A percentile compares a stretch with the other conserved stretches of the same genome.
These are phyloP conservation scores for Xylaria cubensis DNA, from an alignment of 495 filamentous ascomycete genomes.

Conservation along the genomic window DNA sequence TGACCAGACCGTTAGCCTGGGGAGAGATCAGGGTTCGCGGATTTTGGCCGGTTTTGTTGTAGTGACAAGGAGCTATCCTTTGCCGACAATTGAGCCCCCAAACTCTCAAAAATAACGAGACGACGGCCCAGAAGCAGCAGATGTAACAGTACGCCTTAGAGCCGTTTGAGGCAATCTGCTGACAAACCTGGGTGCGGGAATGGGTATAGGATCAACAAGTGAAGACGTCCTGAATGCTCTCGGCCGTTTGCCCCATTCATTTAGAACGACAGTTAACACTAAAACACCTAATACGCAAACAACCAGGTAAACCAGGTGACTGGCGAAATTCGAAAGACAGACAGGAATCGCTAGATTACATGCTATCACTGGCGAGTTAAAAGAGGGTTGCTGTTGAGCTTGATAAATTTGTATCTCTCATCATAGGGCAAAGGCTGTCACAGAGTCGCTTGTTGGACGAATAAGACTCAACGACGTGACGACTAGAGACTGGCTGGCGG, in stretches of 20 bases:
- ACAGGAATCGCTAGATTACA: constrained; percentile 13
- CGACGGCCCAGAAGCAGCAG: background rate
- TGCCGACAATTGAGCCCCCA: background rate
- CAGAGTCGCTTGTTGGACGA: constrained; percentile 29
- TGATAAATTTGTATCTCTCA: constrained; percentile 14
- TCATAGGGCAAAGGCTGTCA: constrained; percentile 2
- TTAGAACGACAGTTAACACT: background rate
- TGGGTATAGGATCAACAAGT: background rate
- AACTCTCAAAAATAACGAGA: background rate
- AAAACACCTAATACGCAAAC: constrained; percentile 16
- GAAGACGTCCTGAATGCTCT: constrained; percentile 1
- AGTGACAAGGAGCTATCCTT: background rate
- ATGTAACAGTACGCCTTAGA: background rate
- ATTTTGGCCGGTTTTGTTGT: constrained; percentile 5
- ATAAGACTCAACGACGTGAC: constrained; percentile 25
- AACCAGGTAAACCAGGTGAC: background rate
- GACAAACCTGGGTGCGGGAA: background rate
- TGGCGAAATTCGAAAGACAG: background rate
- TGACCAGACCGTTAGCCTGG: constrained; percentile 26
- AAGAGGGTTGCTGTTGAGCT: constrained; percentile 1
- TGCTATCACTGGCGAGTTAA: constrained; percentile 1
- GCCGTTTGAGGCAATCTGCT: background rate
- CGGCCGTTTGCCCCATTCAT: constrained; percentile 14
- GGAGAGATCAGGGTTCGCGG: constrained; percentile 11
- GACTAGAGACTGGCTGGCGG: constrained; percentile 17